These are phyloP conservation scores for Mediolabrus comicus DNA, from an alignment of 108 stramenopile genomes.

Conservation along the genomic window DNA sequence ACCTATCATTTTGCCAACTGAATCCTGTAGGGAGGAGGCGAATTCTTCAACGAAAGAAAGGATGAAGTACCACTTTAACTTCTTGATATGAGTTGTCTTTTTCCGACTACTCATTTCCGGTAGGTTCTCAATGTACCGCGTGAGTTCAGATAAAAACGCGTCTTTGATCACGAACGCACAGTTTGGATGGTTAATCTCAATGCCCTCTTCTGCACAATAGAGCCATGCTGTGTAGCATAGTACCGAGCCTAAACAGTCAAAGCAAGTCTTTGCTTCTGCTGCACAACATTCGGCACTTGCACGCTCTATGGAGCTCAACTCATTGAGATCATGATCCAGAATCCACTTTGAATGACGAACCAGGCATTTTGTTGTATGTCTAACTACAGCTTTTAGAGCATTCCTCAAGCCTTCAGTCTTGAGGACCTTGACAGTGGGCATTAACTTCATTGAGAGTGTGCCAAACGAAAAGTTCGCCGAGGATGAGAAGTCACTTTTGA, in stretches of 20 bases:
- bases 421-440: constrained; percentile 27
- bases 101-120: constrained; percentile 18
- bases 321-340: constrained; percentile 10
- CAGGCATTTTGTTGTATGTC: constrained; percentile 25
- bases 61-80: constrained; percentile 13
- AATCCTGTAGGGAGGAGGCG: constrained; percentile 8
- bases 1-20: constrained; percentile 11
- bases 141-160: constrained; percentile 26
- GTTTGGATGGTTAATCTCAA: constrained; percentile 1
- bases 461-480: background rate
- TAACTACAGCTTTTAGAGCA: constrained; percentile 26
- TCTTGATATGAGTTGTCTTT: constrained; percentile 12
- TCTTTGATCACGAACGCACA: constrained; percentile 23
- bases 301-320: background rate
- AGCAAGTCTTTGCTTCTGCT: constrained; percentile 26
- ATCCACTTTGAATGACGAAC: constrained; percentile 30
- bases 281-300: constrained; percentile 16
- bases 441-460: constrained; percentile 9
- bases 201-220: constrained; percentile 22
- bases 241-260: constrained; percentile 26
- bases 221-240: constrained; percentile 37
- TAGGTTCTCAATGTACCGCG: constrained; percentile 6
- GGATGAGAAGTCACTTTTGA: constrained; percentile 11
- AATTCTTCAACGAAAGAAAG: constrained; percentile 27
- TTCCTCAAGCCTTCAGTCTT: constrained; percentile 18